phyloP scores from a whole-genome alignment of 2,329 filamentous ascomycete species.

The Fusarium decemcellulare region DNA sequence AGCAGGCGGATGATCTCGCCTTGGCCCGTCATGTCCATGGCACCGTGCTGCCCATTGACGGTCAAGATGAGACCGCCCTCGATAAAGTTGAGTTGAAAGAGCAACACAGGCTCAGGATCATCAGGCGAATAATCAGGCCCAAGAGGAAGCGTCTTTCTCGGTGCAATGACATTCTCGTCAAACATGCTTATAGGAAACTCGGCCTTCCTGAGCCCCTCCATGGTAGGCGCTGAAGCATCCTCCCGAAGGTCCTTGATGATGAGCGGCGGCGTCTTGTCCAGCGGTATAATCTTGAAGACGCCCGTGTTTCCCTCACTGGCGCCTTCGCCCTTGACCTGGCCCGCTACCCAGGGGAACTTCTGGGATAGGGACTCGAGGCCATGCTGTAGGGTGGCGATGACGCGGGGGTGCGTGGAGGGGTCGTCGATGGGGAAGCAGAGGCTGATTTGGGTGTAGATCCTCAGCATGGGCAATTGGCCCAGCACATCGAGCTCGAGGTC shows the following conservation, averaged over 20 bases:
- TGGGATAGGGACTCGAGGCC: slow-evolving; percentile 57
- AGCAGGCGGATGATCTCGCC: slow-evolving; percentile 62
- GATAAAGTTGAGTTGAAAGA: slow-evolving; percentile 65
- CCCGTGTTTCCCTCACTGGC: slow-evolving; percentile 49
- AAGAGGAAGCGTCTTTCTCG: slow-evolving; percentile 56
- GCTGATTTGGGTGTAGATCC: slow-evolving; percentile 63
- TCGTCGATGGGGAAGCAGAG: slow-evolving; percentile 54
- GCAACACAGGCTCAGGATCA: slow-evolving; percentile 56
- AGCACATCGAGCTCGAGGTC: slow-evolving; percentile 56
- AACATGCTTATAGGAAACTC: slow-evolving; percentile 64
- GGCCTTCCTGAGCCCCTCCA: slow-evolving; percentile 54
- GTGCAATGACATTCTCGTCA: slow-evolving; percentile 59
- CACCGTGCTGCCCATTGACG: slow-evolving; percentile 62
- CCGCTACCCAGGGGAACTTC: slow-evolving; percentile 63
- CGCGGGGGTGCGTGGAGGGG: slow-evolving; percentile 35
- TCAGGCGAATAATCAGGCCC: slow-evolving; percentile 41
- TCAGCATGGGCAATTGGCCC: slow-evolving; percentile 57
- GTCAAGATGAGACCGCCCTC: slow-evolving; percentile 64
- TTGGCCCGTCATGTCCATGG: slow-evolving; percentile 67
- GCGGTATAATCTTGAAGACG: slow-evolving; percentile 56
- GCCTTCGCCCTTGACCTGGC: slow-evolving; percentile 54
- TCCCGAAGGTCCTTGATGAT: slow-evolving; percentile 59
- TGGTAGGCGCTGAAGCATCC: slow-evolving; percentile 52
- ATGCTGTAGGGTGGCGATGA: slow-evolving; percentile 49
- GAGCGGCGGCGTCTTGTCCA: slow-evolving; percentile 51